Percentiles rank a stretch among this genome's conserved stretches.
Evolutionary conservation across 2,329 filamentous ascomycete genomes (phyloP).

Genomic region (Colletotrichum ledebouriae): DNA sequence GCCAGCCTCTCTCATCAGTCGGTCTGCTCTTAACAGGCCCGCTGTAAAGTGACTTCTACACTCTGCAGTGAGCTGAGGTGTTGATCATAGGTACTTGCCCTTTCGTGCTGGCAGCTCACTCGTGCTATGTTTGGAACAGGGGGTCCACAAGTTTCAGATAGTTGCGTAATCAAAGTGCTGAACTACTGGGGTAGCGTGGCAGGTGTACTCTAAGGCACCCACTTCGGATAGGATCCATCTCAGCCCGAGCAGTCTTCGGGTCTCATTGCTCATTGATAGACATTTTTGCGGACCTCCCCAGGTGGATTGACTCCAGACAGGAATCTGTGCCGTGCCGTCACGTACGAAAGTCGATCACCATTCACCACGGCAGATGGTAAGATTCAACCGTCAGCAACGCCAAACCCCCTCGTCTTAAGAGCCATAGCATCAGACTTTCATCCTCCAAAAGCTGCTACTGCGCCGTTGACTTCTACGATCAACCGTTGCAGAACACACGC

Average conservation of each 20-base stretch:
- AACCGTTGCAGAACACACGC: not conserved
- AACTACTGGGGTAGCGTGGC: too few relatives aligned
- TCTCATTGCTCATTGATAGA: too few relatives aligned
- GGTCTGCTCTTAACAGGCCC: not conserved
- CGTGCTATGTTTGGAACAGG: constrained; percentile 41
- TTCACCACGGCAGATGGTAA: constrained; percentile 5
- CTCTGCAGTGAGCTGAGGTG: not conserved
- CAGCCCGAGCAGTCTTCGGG: constrained; percentile 7
- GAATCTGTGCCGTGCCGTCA: not conserved
- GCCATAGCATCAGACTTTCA: constrained; percentile 14
- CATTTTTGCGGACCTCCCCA: not conserved
- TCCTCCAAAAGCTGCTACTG: constrained; percentile 1
- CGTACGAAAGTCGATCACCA: not conserved
- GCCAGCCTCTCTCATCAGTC: constrained; percentile 34
- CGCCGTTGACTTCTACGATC: not conserved
- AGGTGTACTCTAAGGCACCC: too few relatives aligned
- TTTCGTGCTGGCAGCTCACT: constrained; percentile 12
- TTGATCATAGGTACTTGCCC: constrained; percentile 14
- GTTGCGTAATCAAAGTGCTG: constrained; percentile 26
- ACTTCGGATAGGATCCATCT: constrained; percentile 26
- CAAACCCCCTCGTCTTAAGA: not conserved
- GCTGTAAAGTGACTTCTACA: not conserved
- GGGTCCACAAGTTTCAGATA: constrained; percentile 37
- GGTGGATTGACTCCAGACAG: constrained; percentile 7
- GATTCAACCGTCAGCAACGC: constrained; percentile 24